phyloP scores from a whole-genome alignment of 495 filamentous ascomycete genomes.

The Thermothielavioides terrestris region DNA sequence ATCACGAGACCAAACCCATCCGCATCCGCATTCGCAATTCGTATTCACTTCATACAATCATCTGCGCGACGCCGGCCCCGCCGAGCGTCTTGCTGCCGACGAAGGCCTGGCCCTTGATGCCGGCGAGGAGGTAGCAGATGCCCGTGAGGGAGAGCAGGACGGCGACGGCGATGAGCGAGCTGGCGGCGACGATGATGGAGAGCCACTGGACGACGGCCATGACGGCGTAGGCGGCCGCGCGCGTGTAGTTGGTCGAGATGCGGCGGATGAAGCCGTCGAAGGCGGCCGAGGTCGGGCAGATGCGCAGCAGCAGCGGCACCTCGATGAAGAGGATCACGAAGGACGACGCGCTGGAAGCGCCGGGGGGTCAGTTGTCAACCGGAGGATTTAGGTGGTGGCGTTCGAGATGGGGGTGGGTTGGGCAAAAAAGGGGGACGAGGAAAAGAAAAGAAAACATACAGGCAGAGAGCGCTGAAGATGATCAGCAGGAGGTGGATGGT shows the following conservation, averaged over 20 bases:
- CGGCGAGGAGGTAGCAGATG: constrained; percentile 76
- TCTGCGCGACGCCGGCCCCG: constrained; percentile 89
- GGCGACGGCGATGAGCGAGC: constrained; percentile 77
- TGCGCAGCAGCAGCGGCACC: constrained; percentile 89
- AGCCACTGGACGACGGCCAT: constrained; percentile 82
- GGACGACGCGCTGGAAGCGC: constrained; percentile 52
- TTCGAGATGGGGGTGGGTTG: constrained; percentile 48
- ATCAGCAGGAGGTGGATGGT: constrained; percentile 55
- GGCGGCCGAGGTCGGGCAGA: constrained; percentile 84
- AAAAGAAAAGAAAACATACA: constrained; percentile 50
- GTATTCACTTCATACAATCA: constrained; percentile 75
- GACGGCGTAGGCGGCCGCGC: constrained; percentile 76
- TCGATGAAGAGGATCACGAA: constrained; percentile 95
- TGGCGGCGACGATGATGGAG: constrained; percentile 52
- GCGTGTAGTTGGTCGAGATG: constrained; percentile 94
- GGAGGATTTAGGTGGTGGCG: background rate
- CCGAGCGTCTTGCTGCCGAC: constrained; percentile 95
- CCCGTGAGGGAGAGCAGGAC: constrained; percentile 70
- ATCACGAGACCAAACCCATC: background rate
- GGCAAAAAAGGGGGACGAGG: background rate
- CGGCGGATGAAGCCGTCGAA: constrained; percentile 89
- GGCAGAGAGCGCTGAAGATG: constrained; percentile 71
- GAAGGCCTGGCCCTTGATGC: constrained; percentile 85
- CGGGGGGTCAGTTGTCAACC: constrained; percentile 50
- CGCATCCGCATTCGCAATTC: background rate